Evolutionary conservation across 2,329 filamentous ascomycete genomes (phyloP).

Genomic region (Diaporthe longicolla): DNA sequence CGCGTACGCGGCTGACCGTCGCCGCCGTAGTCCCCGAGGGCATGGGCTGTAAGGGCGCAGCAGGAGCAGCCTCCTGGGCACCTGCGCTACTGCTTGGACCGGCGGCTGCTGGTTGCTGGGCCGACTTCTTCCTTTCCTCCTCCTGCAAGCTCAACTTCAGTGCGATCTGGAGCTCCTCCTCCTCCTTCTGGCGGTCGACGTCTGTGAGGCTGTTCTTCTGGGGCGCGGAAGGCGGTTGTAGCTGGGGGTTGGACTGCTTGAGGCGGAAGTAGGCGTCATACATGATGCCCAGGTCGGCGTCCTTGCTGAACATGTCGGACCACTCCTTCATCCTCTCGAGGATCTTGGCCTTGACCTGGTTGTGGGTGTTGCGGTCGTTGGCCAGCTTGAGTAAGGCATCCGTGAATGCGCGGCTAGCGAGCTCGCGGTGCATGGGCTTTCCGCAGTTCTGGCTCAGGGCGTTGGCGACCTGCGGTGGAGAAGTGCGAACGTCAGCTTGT

Average conservation of each 20-base stretch:
- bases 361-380: constrained; percentile 94
- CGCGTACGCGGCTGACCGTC: constrained; percentile 93
- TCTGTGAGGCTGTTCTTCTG: constrained; percentile 94
- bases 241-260: constrained; percentile 86
- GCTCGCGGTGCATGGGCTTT: constrained; percentile 86
- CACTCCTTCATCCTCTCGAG: constrained; percentile 96
- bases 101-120: constrained; percentile 55
- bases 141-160: constrained; percentile 94
- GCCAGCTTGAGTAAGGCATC: constrained; percentile 92
- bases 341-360: constrained; percentile 97
- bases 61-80: constrained; percentile 56
- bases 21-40: constrained; percentile 92
- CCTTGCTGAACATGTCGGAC: constrained; percentile 92
- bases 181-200: constrained; percentile 91
- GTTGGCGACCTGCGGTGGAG: constrained; percentile 79
- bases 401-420: constrained; percentile 92
- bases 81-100: constrained; percentile 49
- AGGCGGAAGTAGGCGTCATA: constrained; percentile 92
- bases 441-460: constrained; percentile 94
- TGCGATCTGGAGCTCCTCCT: constrained; percentile 97
- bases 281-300: constrained; percentile 97
- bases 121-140: constrained; percentile 72
- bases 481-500: constrained; percentile 37
- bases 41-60: constrained; percentile 68
- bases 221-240: constrained; percentile 93